Evolutionary conservation across 164 flowering plant genomes (phyloP).

Genomic region (Aristolochia fimbriata): DNA sequence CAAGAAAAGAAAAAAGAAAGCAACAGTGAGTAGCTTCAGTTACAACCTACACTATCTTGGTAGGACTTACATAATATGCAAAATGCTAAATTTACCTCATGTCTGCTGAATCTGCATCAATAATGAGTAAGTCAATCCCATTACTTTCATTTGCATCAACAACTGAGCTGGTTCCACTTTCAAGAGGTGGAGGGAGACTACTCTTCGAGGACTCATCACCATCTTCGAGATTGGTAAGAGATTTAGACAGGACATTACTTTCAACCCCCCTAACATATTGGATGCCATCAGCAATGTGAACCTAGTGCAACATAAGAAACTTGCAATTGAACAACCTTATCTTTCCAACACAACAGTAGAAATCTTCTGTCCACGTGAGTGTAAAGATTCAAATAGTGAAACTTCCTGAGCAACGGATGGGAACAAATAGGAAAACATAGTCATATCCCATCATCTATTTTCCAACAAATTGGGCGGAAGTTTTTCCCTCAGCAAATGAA

Average conservation of each 20-base stretch:
- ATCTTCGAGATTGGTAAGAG: constrained; percentile 9
- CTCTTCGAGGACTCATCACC: constrained; percentile 12
- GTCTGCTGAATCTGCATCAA: constrained; percentile 89
- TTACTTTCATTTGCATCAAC: constrained; percentile 6
- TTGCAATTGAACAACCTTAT: neutral
- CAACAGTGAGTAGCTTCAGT: neutral
- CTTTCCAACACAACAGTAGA: neutral
- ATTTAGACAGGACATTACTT: constrained; percentile 13
- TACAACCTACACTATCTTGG: neutral
- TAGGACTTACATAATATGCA: neutral
- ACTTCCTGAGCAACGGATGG: too few relatives aligned
- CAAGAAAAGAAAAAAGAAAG: neutral
- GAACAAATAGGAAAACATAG: too few relatives aligned
- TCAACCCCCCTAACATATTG: constrained; percentile 41
- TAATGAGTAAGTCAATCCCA: constrained; percentile 53
- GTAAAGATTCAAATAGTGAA: too few relatives aligned
- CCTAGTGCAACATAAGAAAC: constrained; percentile 25
- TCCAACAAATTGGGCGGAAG: too few relatives aligned
- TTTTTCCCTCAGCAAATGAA: too few relatives aligned
- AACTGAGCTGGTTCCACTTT: neutral
- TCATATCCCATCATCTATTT: too few relatives aligned
- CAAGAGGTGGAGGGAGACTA: constrained; percentile 4
- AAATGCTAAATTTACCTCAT: constrained; percentile 33
- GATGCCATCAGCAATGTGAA: constrained; percentile 80
- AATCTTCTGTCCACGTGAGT: neutral